A percentile compares a stretch with the other conserved stretches of the same genome.
Conservation (phyloP, 805 yeast genomes). For the Metschnikowia proteae region DNA sequence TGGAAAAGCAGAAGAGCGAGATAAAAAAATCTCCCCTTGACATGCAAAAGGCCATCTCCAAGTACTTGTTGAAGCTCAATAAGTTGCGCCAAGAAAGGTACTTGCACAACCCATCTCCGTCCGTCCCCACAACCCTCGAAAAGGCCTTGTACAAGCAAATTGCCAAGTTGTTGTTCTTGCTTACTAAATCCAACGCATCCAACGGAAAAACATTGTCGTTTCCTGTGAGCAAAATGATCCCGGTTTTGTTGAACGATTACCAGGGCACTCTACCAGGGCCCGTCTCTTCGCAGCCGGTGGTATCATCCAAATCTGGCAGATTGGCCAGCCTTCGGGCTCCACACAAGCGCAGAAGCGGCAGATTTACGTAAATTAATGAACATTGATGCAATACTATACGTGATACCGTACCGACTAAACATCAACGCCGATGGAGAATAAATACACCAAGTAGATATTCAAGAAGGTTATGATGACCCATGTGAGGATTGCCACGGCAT, state of each 20-base stretch:
- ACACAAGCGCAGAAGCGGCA: slow-evolving; percentile 31
- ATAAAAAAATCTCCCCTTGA: slow-evolving; percentile 26
- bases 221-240: slow-evolving; percentile 44
- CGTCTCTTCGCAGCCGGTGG: slow-evolving; percentile 22
- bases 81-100: slow-evolving; percentile 40
- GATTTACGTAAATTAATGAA: slow-evolving; percentile 4
- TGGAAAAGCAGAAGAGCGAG: slow-evolving; percentile 24
- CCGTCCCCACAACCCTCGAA: slow-evolving; percentile 27
- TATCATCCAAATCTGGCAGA: slow-evolving; percentile 22
- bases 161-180: slow-evolving; percentile 27
- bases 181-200: slow-evolving; percentile 30
- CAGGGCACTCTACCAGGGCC: slow-evolving; percentile 75
- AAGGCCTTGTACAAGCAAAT: slow-evolving; percentile 28
- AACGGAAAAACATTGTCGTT: slow-evolving; percentile 25
- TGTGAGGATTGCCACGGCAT: slow-evolving; percentile 31
- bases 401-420: slow-evolving; percentile 19
- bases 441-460: slow-evolving; percentile 38
- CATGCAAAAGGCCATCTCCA: slow-evolving; percentile 35
- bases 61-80: slow-evolving; percentile 31
- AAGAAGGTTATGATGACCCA: slow-evolving; percentile 40
- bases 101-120: slow-evolving; percentile 25
- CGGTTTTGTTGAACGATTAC: slow-evolving; percentile 70
- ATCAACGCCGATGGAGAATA: slow-evolving; percentile 40
- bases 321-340: slow-evolving; percentile 40
- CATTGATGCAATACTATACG: not conserved